A percentile compares a stretch with the other conserved stretches of the same genome.
Conservation (phyloP, 305 asterid species). For the Euphrasia arctica region DNA sequence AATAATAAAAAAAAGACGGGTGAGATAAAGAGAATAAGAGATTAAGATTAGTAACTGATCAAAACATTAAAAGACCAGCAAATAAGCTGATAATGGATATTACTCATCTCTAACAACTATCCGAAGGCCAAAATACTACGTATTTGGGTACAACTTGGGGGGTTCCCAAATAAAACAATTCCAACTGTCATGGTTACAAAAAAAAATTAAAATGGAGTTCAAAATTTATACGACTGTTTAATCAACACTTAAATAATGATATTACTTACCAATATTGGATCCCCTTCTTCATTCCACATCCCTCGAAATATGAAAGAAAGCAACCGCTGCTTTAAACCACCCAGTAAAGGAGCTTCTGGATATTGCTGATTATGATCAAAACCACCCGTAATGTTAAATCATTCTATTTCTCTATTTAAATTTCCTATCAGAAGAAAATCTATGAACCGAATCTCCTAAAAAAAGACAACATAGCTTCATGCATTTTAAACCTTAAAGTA, state of each 20-base stretch:
- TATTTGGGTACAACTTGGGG: no score
- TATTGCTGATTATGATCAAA: constrained; percentile 35
- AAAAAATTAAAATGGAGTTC: not conserved
- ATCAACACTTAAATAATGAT: constrained; percentile 6
- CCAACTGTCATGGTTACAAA: no score
- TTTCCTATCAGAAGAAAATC: constrained; percentile 24
- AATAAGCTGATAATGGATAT: no score
- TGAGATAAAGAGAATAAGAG: constrained; percentile 22
- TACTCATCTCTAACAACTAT: no score
- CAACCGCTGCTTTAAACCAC: constrained; percentile 87
- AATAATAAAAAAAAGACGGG: constrained; percentile 3
- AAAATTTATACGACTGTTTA: constrained; percentile 15
- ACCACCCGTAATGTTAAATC: constrained; percentile 43
- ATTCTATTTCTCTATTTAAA: constrained; percentile 41
- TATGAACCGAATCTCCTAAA: not conserved
- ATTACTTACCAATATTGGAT: constrained; percentile 64
- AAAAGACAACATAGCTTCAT: constrained; percentile 3
- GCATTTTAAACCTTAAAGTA: not conserved
- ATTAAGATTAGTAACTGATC: not conserved
- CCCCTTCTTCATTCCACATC: constrained; percentile 89
- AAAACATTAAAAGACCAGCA: not conserved
- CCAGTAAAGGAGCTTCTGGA: constrained; percentile 57
- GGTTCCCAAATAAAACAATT: no score
- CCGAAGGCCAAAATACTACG: no score
- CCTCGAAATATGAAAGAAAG: constrained; percentile 90